Evolutionary conservation across 805 yeast species (phyloP), one percentile per base, ranked within the genome.

Genomic region (Saccharomycopsis microspora): DNA sequence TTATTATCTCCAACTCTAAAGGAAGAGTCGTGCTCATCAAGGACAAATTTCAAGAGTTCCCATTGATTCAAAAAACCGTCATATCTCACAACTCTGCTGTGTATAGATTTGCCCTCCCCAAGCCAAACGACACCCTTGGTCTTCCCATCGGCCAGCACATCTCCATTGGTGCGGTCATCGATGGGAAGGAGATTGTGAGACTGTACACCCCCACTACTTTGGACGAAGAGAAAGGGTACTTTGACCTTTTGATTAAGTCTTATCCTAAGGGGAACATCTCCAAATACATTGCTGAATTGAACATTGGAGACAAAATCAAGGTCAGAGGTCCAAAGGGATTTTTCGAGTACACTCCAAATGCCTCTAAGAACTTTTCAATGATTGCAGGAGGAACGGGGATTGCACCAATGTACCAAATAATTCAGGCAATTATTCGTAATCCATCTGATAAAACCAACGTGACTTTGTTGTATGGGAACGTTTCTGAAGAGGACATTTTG

Each of bases 361-460:
- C 82, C 80, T 80, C 76, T 49, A 68, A 72, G 50, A 72, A 75
- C 51, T 72, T 89, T 51, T 87, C 83, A 47, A 89, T 89, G 97
- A 80, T 90, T 55, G 95, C 96, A 39, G 97, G 97, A 56, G 97
- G 97, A 60, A 86, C 97, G 37, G 97, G 97, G 63, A 83, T 88
- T 59, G 83, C 96, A 5, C 96, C 96, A 62, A 88, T 88, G 96
- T 86, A 79, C 66, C 96, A 88, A 70, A 81, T 88, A 56, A 78
- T 89, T 56, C 83, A 85, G 57, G 85, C 94, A 9, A 81, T 89
- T 55, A 79, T 80, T 57, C 67, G 70, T 49, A 78, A 89, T 62
- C 90, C 94, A 29, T 67, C 72, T 11, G 97, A 90, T 66, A 73
- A 71, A 43, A 89, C 97, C 51, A 75, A 79, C 59, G 78, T 87